Conservation (phyloP, 306 rosid species). For the Crotalaria pallida region DNA sequence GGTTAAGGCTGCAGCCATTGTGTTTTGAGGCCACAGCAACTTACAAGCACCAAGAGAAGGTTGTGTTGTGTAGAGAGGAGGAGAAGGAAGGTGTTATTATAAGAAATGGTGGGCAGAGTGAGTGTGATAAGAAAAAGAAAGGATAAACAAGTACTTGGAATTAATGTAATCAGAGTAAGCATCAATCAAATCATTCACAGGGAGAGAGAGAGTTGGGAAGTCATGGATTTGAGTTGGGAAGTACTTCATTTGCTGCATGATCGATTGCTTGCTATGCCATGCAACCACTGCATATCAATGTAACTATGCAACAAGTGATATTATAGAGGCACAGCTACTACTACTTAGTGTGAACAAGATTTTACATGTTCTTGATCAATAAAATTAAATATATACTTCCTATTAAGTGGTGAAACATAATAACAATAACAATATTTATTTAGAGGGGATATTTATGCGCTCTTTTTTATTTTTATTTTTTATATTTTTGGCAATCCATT, state of each 20-base stretch:
- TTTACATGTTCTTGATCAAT: no score
- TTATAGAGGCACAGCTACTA: not conserved
- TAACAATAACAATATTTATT: no score
- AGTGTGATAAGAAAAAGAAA: slow-evolving; percentile 19
- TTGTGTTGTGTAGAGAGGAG: slow-evolving; percentile 7
- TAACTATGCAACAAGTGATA: no score
- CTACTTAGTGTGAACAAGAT: not conserved
- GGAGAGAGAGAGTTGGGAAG: slow-evolving; percentile 82
- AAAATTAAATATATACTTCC: no score
- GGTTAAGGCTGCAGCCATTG: slow-evolving; percentile 45
- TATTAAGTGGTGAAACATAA: no score
- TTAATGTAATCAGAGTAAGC: slow-evolving; percentile 14
- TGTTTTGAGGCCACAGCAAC: slow-evolving; percentile 39
- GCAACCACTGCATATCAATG: slow-evolving; percentile 21
- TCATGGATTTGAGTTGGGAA: slow-evolving; percentile 50
- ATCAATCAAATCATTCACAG: slow-evolving; percentile 39
- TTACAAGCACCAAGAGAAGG: slow-evolving; percentile 20
- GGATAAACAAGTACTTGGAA: not conserved
- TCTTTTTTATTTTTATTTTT: no score
- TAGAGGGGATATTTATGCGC: no score
- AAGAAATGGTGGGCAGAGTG: slow-evolving; percentile 30
- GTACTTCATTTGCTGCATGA: slow-evolving; percentile 25
- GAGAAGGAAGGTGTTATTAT: slow-evolving; percentile 34
- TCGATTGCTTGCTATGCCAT: not conserved
- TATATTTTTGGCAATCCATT: no score